Evolutionary conservation across 148 eudicot species (phyloP).

Genomic region (Camellia granthamiana): DNA sequence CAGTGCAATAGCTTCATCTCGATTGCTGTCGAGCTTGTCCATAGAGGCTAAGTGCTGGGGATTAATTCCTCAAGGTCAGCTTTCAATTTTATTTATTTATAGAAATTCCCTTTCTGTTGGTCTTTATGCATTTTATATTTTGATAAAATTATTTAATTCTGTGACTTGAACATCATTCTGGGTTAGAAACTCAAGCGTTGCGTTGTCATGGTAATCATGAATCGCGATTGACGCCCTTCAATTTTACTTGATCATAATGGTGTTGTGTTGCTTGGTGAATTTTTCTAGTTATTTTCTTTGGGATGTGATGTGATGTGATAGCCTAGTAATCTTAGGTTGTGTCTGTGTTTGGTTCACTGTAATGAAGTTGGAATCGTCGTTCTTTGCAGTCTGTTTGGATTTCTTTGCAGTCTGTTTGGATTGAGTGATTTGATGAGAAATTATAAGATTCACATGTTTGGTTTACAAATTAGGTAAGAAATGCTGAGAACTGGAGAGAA

Average conservation of each 20-base stretch:
- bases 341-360: too few species aligned
- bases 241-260: too few species aligned
- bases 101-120: neutral
- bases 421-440: too few species aligned
- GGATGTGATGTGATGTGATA: neutral
- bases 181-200: neutral
- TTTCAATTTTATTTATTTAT: neutral
- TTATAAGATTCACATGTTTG: too few species aligned
- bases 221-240: neutral
- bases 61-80: conserved; percentile 21
- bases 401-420: too few species aligned
- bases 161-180: too few species aligned
- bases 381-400: too few species aligned
- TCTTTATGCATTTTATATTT: neutral
- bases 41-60: conserved; percentile 19
- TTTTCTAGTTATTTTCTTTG: neutral
- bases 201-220: too few species aligned
- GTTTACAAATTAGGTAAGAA: too few species aligned
- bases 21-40: conserved; percentile 18
- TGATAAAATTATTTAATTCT: neutral
- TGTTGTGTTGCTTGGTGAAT: neutral
- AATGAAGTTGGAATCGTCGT: too few species aligned
- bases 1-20: conserved; percentile 23
- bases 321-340: neutral
- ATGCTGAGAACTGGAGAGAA: too few species aligned